phyloP scores from a whole-genome alignment of 768 basidiomycete genomes.

The Paxillus rubicundulus region DNA sequence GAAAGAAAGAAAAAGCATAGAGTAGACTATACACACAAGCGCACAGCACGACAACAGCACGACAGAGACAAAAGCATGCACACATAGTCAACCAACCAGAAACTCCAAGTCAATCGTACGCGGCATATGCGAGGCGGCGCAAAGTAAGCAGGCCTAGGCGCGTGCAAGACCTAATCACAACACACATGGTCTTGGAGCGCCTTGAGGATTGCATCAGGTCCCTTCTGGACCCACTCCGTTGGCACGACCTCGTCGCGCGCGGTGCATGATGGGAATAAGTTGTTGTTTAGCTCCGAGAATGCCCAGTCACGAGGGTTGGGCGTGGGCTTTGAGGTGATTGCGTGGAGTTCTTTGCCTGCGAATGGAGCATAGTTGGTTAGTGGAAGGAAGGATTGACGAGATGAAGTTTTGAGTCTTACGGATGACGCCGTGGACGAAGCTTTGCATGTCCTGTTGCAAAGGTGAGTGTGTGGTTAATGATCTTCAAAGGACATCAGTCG shows the following conservation, averaged over 20 bases:
- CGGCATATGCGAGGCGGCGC: too few species aligned
- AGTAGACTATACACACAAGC: too few species aligned
- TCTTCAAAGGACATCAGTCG: neutral
- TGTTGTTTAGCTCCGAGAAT: slow-evolving; percentile 55
- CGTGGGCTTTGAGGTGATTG: slow-evolving; percentile 55
- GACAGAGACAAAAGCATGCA: too few species aligned
- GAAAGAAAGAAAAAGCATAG: too few species aligned
- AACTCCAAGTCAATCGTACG: too few species aligned
- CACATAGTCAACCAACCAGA: too few species aligned
- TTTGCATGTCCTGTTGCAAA: slow-evolving; percentile 52
- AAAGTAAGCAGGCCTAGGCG: too few species aligned
- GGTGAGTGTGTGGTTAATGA: neutral
- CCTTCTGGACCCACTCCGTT: slow-evolving; percentile 53
- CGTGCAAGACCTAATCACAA: too few species aligned
- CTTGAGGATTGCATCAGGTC: slow-evolving; percentile 42
- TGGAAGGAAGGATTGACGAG: neutral
- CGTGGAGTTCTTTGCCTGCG: slow-evolving; percentile 56
- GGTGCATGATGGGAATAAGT: slow-evolving; percentile 39
- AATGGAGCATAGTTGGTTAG: neutral
- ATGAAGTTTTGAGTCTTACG: slow-evolving; percentile 36
- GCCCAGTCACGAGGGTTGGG: slow-evolving; percentile 59
- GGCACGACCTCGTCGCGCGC: slow-evolving; percentile 40
- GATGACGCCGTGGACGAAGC: slow-evolving; percentile 68
- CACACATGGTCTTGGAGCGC: slow-evolving; percentile 9
- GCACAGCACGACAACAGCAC: too few species aligned